Conservation (phyloP, 768 basidiomycete genomes). For the Lactarius pseudohatsudake region DNA sequence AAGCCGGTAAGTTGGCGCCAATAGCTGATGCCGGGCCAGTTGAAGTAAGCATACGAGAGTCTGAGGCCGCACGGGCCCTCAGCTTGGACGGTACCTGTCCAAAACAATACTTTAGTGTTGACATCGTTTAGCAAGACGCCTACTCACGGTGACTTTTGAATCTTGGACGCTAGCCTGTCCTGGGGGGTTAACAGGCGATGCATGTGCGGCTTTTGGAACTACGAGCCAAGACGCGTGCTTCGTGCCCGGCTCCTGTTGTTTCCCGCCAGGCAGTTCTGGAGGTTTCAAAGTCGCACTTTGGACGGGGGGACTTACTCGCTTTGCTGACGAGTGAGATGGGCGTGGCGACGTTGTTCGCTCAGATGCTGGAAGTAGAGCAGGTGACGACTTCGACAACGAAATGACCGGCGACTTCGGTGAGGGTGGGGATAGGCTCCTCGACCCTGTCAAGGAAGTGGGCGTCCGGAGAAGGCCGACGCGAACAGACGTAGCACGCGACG, state of each 20-base stretch:
- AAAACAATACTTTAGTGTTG: neutral
- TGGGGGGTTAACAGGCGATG: neutral
- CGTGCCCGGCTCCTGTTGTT: conserved; percentile 13
- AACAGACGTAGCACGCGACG: conserved; percentile 17
- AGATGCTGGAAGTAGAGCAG: conserved; percentile 12
- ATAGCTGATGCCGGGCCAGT: conserved; percentile 5
- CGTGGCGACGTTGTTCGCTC: conserved; percentile 11
- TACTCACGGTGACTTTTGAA: conserved; percentile 12
- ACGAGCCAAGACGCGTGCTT: conserved; percentile 27
- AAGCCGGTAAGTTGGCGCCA: conserved; percentile 13
- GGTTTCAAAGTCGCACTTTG: conserved; percentile 5
- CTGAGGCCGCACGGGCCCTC: conserved; percentile 27
- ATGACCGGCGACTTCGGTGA: conserved; percentile 8
- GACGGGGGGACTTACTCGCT: conserved; percentile 20
- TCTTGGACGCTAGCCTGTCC: conserved; percentile 9
- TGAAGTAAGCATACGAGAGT: conserved; percentile 23
- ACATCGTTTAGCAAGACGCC: neutral
- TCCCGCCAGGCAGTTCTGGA: neutral
- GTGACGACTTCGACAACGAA: conserved; percentile 8
- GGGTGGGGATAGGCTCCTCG: conserved; percentile 11
- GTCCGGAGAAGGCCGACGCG: conserved; percentile 25
- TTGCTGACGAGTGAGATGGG: conserved; percentile 12
- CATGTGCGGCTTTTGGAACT: conserved; percentile 13
- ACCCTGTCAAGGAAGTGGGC: conserved; percentile 13
- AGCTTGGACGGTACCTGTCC: conserved; percentile 15